phyloP scores from a whole-genome alignment of 352 stramenopile species.

The Globisporangium orthogonon region DNA sequence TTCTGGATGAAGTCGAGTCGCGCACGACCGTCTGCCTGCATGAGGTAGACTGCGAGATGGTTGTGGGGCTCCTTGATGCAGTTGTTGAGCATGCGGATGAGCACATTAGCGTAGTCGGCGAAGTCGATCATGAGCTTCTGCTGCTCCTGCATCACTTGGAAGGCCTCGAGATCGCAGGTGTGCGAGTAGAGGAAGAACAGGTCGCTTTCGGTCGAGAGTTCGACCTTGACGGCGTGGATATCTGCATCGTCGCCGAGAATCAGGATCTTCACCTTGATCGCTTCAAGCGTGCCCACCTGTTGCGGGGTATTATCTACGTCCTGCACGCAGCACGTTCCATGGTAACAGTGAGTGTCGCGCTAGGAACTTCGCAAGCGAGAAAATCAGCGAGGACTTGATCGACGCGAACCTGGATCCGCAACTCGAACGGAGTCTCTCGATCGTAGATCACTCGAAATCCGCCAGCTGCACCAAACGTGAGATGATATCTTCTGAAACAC shows the following conservation, averaged over 20 bases:
- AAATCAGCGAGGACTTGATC: too few relatives aligned
- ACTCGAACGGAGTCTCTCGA: constrained; percentile 87
- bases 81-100: constrained; percentile 94
- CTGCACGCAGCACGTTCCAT: constrained; percentile 11
- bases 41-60: constrained; percentile 91
- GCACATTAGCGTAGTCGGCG: constrained; percentile 89
- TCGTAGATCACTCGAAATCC: constrained; percentile 90
- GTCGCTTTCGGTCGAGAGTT: constrained; percentile 90
- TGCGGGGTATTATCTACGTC: constrained; percentile 81
- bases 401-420: constrained; percentile 74
- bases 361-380: too few relatives aligned
- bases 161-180: constrained; percentile 81
- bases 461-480: constrained; percentile 26
- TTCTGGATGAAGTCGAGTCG: constrained; percentile 94
- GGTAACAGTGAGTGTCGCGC: too few relatives aligned
- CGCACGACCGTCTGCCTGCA: constrained; percentile 88
- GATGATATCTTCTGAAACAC: not conserved
- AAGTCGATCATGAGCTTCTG: constrained; percentile 96
- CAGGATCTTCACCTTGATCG: constrained; percentile 94
- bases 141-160: constrained; percentile 90
- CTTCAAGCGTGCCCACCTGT: constrained; percentile 90
- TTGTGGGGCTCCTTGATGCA: constrained; percentile 94
- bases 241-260: constrained; percentile 82
- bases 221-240: constrained; percentile 82
- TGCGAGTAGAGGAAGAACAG: constrained; percentile 93